Conservation (phyloP, 2,329 filamentous ascomycete species). For the Aspergillus unguis region DNA sequence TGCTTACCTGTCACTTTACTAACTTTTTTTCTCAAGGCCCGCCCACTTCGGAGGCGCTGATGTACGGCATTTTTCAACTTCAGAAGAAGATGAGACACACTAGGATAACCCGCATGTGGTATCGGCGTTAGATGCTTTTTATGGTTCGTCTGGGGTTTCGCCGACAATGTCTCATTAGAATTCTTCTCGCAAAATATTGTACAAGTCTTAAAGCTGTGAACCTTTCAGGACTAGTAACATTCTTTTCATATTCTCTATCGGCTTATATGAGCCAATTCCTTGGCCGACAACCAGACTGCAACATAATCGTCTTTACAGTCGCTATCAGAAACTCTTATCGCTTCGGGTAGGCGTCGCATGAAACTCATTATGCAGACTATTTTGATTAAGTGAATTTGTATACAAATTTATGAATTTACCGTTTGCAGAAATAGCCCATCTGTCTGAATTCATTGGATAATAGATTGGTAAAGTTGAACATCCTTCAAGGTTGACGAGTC, state of each 20-base stretch:
- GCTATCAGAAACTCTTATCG: too few relatives aligned
- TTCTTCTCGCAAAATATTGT: slow-evolving; percentile 7
- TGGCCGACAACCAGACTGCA: too few relatives aligned
- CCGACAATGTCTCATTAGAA: slow-evolving; percentile 7
- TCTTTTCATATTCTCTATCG: not conserved
- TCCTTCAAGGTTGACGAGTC: not conserved
- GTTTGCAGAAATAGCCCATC: too few relatives aligned
- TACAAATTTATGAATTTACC: too few relatives aligned
- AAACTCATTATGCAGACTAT: too few relatives aligned
- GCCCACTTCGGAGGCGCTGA: slow-evolving; percentile 54
- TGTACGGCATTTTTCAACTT: slow-evolving; percentile 71
- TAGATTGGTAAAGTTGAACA: not conserved
- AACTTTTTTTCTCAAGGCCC: slow-evolving; percentile 35
- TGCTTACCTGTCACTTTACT: slow-evolving; percentile 3
- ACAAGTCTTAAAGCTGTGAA: slow-evolving; percentile 2
- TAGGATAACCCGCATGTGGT: slow-evolving; percentile 57
- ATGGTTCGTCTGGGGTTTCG: not conserved
- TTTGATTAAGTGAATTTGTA: too few relatives aligned
- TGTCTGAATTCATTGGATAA: too few relatives aligned
- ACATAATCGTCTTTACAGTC: too few relatives aligned
- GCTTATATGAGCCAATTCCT: not conserved
- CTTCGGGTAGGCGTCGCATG: too few relatives aligned
- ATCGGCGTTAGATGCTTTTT: slow-evolving; percentile 42
- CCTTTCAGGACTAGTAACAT: not conserved
- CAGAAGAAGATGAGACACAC: slow-evolving; percentile 72